Conservation (phyloP, 176 grass and related monocot genomes). For the Poa annua region DNA sequence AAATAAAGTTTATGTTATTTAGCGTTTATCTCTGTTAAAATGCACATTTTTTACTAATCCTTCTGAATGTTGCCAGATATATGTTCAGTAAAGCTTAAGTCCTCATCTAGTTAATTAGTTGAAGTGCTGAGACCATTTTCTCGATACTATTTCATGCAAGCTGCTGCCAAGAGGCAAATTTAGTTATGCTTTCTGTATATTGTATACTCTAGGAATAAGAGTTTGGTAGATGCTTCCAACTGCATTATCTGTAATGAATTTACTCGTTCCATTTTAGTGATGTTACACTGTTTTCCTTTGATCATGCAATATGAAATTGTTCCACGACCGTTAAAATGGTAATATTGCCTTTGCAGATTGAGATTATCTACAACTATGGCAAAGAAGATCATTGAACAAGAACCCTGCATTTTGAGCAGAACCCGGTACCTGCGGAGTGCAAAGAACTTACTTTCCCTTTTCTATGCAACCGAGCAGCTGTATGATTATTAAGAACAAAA, state of each 20-base stretch:
- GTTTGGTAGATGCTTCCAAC: not conserved
- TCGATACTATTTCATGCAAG: not conserved
- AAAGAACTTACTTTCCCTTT: conserved; percentile 32
- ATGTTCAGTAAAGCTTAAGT: not conserved
- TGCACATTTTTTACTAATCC: not conserved
- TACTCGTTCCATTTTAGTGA: not conserved
- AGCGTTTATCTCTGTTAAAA: not conserved
- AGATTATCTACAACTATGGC: conserved; percentile 88
- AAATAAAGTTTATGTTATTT: not conserved
- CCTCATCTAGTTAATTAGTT: conserved; percentile 4
- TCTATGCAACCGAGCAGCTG: conserved; percentile 38
- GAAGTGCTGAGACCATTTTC: not conserved
- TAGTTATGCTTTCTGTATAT: not conserved
- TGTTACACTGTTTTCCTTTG: not conserved
- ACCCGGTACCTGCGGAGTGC: conserved; percentile 29
- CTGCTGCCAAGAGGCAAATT: not conserved
- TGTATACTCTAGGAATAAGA: not conserved
- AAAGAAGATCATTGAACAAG: conserved; percentile 63
- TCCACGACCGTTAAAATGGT: not conserved
- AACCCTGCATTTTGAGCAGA: conserved; percentile 38
- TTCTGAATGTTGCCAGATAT: not conserved
- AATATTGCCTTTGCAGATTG: conserved; percentile 62
- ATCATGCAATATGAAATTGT: not conserved
- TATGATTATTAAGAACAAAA: conserved; percentile 52
- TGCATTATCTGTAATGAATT: not conserved